A percentile compares a stretch with the other conserved stretches of the same genome.
phyloP scores from a whole-genome alignment of 2,329 filamentous ascomycete genomes.

The Penicillium janthinellum region DNA sequence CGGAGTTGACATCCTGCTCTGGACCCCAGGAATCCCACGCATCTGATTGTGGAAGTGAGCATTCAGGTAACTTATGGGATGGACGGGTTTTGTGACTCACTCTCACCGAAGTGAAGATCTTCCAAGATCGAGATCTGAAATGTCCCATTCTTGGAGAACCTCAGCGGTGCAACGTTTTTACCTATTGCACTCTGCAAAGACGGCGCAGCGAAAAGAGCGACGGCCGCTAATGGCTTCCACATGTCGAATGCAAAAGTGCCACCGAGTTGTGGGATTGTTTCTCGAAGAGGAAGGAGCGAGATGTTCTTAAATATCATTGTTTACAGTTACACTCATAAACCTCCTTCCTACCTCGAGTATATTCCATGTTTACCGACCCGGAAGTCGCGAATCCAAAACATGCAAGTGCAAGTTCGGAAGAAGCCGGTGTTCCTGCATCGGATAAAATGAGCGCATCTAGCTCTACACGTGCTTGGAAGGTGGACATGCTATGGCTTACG shows the following conservation, averaged over 20 bases:
- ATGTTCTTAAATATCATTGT: background rate
- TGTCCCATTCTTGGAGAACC: constrained; percentile 30
- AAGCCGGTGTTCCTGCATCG: background rate
- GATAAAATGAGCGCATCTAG: background rate
- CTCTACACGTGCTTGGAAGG: background rate
- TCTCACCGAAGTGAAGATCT: constrained; percentile 72
- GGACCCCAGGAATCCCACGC: constrained; percentile 36
- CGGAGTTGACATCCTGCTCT: constrained; percentile 58
- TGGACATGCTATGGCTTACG: background rate
- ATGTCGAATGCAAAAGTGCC: background rate
- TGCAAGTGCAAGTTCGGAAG: background rate
- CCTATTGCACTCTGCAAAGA: constrained; percentile 6
- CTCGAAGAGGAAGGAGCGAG: background rate
- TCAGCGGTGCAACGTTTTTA: constrained; percentile 13
- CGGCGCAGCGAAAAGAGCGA: background rate
- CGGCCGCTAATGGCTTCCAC: background rate
- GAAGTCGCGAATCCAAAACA: background rate
- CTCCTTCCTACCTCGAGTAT: background rate
- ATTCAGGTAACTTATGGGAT: background rate
- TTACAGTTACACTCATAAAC: background rate
- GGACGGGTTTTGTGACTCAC: constrained; percentile 38
- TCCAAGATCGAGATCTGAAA: constrained; percentile 64
- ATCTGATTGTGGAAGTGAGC: constrained; percentile 27
- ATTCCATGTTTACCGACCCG: constrained; percentile 1
- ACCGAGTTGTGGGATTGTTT: background rate